A percentile compares a stretch with the other conserved stretches of the same genome.
phyloP scores from a whole-genome alignment of 306 rosid genomes.

The Albizia julibrissin region DNA sequence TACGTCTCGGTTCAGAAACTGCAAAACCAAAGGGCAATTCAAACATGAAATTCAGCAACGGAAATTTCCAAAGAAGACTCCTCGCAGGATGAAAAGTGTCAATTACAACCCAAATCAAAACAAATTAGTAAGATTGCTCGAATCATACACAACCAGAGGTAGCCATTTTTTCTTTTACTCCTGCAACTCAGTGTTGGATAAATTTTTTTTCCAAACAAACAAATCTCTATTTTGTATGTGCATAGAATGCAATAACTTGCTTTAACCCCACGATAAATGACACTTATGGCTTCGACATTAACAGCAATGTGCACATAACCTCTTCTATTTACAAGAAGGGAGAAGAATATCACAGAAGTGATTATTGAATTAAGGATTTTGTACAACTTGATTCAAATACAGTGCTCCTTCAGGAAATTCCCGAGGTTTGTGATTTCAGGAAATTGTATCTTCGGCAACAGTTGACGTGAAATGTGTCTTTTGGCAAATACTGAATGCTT shows the following conservation, averaged over 20 bases:
- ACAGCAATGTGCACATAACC: background rate
- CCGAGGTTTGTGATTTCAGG: background rate
- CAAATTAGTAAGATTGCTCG: background rate
- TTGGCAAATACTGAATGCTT: background rate
- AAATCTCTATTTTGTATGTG: background rate
- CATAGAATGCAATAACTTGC: background rate
- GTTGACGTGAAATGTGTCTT: background rate
- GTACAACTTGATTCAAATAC: background rate
- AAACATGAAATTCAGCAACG: conserved; percentile 9
- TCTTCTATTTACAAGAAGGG: background rate
- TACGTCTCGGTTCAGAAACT: conserved; percentile 82
- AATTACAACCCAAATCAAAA: background rate
- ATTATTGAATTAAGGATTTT: background rate
- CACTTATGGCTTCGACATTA: background rate
- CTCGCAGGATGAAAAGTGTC: background rate
- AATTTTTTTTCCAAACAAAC: background rate
- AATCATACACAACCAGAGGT: background rate
- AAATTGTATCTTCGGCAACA: background rate
- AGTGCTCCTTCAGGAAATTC: background rate
- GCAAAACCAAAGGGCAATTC: conserved; percentile 35
- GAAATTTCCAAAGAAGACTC: conserved; percentile 15
- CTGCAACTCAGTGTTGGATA: background rate
- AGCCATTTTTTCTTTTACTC: conserved; percentile 9
- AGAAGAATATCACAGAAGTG: background rate
- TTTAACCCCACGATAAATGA: background rate